These are phyloP conservation scores for Fistulina hepatica DNA, from an alignment of 1,284 basidiomycete genomes.

Conservation along the genomic window DNA sequence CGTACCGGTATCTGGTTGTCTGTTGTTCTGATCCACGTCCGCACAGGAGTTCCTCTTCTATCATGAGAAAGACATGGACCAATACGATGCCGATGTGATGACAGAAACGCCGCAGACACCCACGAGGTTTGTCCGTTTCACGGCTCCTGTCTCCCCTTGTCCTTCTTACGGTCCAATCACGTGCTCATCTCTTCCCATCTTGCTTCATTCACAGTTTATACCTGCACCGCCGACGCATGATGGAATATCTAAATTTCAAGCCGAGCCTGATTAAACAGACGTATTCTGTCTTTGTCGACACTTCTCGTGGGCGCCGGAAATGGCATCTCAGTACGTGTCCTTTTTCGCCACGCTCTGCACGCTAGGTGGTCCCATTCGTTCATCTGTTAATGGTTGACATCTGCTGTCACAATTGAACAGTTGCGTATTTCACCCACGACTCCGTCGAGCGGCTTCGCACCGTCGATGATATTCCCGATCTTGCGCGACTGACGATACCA, in stretches of 20 bases:
- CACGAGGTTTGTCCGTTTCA: no score
- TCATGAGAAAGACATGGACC: conserved; percentile 46
- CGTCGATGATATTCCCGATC: conserved; percentile 45
- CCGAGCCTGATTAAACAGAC: conserved; percentile 58
- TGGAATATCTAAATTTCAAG: no score
- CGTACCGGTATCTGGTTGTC: conserved; percentile 1
- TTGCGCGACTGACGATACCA: conserved; percentile 45
- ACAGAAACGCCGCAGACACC: conserved; percentile 36
- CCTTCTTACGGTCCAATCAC: conserved; percentile 1
- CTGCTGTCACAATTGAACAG: conserved; percentile 25
- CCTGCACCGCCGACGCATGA: conserved; percentile 4
- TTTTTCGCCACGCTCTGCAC: conserved; percentile 6
- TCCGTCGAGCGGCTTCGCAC: conserved; percentile 43
- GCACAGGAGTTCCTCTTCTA: conserved; percentile 66
- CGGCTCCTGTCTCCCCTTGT: conserved; percentile 20
- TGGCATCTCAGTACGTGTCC: conserved; percentile 63
- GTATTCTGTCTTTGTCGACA: conserved; percentile 64
- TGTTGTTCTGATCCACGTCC: neutral
- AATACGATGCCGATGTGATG: conserved; percentile 29
- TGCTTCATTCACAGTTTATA: conserved; percentile 8
- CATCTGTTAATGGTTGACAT: conserved; percentile 4
- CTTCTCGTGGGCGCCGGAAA: conserved; percentile 49
- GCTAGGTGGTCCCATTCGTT: no score
- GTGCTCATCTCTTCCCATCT: neutral
- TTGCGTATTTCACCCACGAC: conserved; percentile 61